phyloP scores from a whole-genome alignment of 495 filamentous ascomycete genomes.

The Staphylotrichum longicolle region DNA sequence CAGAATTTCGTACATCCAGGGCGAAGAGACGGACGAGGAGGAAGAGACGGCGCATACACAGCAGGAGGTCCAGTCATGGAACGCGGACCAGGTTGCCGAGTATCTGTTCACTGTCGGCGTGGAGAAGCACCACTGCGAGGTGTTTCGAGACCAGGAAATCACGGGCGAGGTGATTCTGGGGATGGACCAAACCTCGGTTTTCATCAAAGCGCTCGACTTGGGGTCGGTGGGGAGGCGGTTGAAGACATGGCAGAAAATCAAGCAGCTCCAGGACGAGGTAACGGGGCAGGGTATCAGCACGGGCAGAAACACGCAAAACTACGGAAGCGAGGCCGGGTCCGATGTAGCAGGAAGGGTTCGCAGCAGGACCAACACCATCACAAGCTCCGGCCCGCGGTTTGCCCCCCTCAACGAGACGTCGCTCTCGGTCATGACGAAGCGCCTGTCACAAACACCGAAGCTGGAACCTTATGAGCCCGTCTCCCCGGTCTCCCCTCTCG shows the following conservation, averaged over 20 bases:
- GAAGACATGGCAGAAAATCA: slow-evolving; percentile 95
- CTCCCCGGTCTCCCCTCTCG: slow-evolving; percentile 46
- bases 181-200: slow-evolving; percentile 90
- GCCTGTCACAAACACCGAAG: slow-evolving; percentile 45
- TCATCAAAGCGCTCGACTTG: slow-evolving; percentile 93
- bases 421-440: slow-evolving; percentile 42
- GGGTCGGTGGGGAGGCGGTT: slow-evolving; percentile 83
- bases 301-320: slow-evolving; percentile 49
- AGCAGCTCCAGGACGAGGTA: slow-evolving; percentile 81
- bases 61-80: slow-evolving; percentile 70
- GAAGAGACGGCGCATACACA: slow-evolving; percentile 54
- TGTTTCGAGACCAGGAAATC: slow-evolving; percentile 96
- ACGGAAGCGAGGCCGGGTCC: slow-evolving; percentile 54
- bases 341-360: slow-evolving; percentile 43
- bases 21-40: slow-evolving; percentile 80
- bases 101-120: slow-evolving; percentile 79
- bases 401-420: slow-evolving; percentile 38
- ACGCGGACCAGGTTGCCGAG: slow-evolving; percentile 72
- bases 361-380: slow-evolving; percentile 61
- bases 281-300: slow-evolving; percentile 39
- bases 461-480: slow-evolving; percentile 38
- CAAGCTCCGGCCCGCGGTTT: slow-evolving; percentile 71
- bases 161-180: slow-evolving; percentile 87
- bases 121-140: slow-evolving; percentile 80
- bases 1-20: slow-evolving; percentile 83